phyloP scores from a whole-genome alignment of 225 moss, liverwort and hornwort species.

The Thuidium tamariscinum region DNA sequence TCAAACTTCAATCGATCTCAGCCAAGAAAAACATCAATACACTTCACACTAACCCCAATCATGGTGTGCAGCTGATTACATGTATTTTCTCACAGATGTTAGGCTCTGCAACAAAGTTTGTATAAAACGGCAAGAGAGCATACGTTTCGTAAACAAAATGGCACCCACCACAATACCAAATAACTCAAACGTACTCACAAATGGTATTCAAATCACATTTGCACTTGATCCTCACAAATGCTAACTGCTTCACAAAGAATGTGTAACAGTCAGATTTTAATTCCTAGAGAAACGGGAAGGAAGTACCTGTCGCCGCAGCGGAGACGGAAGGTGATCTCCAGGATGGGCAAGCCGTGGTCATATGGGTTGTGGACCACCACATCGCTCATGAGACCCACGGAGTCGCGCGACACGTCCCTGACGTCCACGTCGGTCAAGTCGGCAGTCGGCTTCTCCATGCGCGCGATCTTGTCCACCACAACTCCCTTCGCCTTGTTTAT shows the following conservation, averaged over 20 bases:
- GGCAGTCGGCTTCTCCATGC: slow-evolving; percentile 59
- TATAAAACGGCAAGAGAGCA: background rate
- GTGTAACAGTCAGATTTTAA: background rate
- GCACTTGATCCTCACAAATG: background rate
- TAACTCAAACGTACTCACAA: background rate
- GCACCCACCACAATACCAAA: background rate
- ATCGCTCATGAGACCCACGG: slow-evolving; percentile 36
- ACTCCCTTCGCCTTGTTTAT: slow-evolving; percentile 28
- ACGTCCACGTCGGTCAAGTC: slow-evolving; percentile 40
- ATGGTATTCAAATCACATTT: no score
- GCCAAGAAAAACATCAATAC: no score
- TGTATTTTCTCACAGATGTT: background rate
- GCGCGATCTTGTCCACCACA: slow-evolving; percentile 37
- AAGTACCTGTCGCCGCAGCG: slow-evolving; percentile 45
- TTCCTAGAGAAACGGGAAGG: background rate
- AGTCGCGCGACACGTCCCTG: slow-evolving; percentile 31
- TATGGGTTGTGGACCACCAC: slow-evolving; percentile 58
- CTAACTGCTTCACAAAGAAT: background rate
- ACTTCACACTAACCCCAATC: no score
- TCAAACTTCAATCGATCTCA: no score
- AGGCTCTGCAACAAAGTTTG: background rate
- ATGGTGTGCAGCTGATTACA: background rate
- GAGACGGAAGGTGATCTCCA: slow-evolving; percentile 56
- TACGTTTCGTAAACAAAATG: background rate
- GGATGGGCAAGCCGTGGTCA: slow-evolving; percentile 70